These are phyloP conservation scores for Hsuehochloa calcarea DNA, from an alignment of 176 grass and related monocot species.

Conservation along the genomic window DNA sequence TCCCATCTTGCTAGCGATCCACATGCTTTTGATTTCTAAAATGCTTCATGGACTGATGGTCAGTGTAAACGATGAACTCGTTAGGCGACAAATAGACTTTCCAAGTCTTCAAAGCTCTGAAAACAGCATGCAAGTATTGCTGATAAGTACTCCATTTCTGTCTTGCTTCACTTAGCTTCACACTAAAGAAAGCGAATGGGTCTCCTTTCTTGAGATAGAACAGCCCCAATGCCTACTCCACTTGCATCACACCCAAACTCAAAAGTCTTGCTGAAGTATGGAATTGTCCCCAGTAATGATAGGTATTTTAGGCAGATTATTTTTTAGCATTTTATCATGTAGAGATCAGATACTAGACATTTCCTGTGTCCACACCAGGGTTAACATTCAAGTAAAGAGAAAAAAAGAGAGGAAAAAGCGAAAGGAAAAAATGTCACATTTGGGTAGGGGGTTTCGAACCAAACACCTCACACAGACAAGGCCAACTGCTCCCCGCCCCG, in stretches of 20 bases:
- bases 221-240: not conserved
- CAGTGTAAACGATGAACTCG: too few relatives aligned
- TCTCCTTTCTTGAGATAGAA: constrained; percentile 5
- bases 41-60: not conserved
- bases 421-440: not conserved
- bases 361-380: not conserved
- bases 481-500: too few relatives aligned
- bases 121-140: too few relatives aligned
- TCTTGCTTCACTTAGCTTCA: not conserved
- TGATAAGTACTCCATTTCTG: not conserved
- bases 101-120: too few relatives aligned
- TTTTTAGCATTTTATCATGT: not conserved
- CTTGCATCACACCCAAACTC: not conserved
- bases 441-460: too few relatives aligned
- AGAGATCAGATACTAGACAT: not conserved
- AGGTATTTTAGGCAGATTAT: not conserved
- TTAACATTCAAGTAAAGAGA: not conserved
- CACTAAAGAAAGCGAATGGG: constrained; percentile 1
- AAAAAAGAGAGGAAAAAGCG: not conserved
- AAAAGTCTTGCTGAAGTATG: not conserved
- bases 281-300: not conserved
- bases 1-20: not conserved
- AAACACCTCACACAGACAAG: too few relatives aligned
- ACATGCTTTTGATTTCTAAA: not conserved
- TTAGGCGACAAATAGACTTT: too few relatives aligned